Conservation (phyloP, 2,329 filamentous ascomycete genomes). For the Epicoccum sorghinum region DNA sequence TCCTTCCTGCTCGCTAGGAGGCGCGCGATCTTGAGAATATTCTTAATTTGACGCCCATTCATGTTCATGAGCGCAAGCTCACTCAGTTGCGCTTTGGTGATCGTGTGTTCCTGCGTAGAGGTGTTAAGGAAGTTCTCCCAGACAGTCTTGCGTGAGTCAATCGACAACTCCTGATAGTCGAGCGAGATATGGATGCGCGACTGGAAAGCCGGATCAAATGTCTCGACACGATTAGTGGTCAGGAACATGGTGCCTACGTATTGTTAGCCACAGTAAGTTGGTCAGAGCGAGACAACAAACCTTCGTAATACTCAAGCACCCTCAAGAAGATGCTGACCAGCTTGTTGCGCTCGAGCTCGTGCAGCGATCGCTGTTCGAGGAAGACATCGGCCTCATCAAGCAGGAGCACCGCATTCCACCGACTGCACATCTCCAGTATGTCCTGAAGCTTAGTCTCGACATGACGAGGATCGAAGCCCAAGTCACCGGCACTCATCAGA, state of each 20-base stretch:
- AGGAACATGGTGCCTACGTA: slow-evolving; percentile 34
- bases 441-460: slow-evolving; percentile 55
- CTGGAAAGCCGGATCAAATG: slow-evolving; percentile 41
- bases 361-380: slow-evolving; percentile 57
- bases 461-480: slow-evolving; percentile 52
- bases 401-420: slow-evolving; percentile 59
- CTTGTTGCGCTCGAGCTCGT: slow-evolving; percentile 45
- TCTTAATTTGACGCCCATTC: slow-evolving; percentile 61
- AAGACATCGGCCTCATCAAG: slow-evolving; percentile 68
- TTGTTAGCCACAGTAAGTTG: neutral
- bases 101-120: slow-evolving; percentile 18
- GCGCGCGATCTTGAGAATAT: slow-evolving; percentile 44
- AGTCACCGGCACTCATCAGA: slow-evolving; percentile 75
- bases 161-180: slow-evolving; percentile 34
- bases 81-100: slow-evolving; percentile 40
- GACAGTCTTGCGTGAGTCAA: slow-evolving; percentile 28
- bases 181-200: slow-evolving; percentile 42
- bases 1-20: slow-evolving; percentile 36
- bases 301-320: slow-evolving; percentile 43
- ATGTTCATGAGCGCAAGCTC: slow-evolving; percentile 51
- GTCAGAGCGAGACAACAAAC: slow-evolving; percentile 19
- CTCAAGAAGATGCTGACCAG: slow-evolving; percentile 48
- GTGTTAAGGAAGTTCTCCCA: slow-evolving; percentile 40
- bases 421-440: slow-evolving; percentile 56
- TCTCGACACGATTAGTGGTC: slow-evolving; percentile 43